Evolutionary conservation across 768 basidiomycete genomes (phyloP), one percentile per base, ranked within the genome.

Genomic region (Leccinum boreale): DNA sequence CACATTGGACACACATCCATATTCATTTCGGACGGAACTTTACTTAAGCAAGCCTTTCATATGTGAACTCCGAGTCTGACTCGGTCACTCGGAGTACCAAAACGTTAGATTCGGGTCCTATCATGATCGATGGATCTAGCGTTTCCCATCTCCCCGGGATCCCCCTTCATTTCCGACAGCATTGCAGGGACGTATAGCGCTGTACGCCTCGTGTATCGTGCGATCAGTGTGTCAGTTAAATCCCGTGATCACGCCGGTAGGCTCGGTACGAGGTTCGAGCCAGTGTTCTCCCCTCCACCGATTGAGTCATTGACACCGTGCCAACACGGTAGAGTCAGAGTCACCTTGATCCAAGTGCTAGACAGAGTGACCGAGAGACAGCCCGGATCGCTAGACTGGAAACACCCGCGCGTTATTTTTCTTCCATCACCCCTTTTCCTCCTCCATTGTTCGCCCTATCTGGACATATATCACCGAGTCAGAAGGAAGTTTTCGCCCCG

Each of bases 371-470:
- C 39, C 8, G 14, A 7, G n/a, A 42, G 39, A n/a, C 39, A 42
- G 17, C 33, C n/a, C n/a, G n/a, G n/a, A 35, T 14, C 33, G 33
- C 33, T 35, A 35, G 17, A 42, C 17, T 42, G 39, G 9, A 42
- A 42, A 42, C n/a, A 42, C 39, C 39, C 3, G 39, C 9, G 39
- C 5, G n/a, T 42, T 42, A 5, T 42, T 7, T 42, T 42, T 11
- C n/a, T 42, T 11, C 39, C n/a, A 42, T 10, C 17, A 17, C 23
- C 46, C 47, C 14, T 26, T 48, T 48, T 10, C 12, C 6, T 26
- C 33, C 17, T 3, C 57, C 57, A 62, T 62, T 62, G 62, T 63
- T 35, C 57, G 53, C 61, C 51, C 6, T 5, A 53, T 63, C 35
- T 28, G 44, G 61, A 58, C 42, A 8, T 29, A 42, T 39, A 39